Base-by-base conservation (phyloP, 352 stramenopile species). In the Phytophthora vignae region DNA sequence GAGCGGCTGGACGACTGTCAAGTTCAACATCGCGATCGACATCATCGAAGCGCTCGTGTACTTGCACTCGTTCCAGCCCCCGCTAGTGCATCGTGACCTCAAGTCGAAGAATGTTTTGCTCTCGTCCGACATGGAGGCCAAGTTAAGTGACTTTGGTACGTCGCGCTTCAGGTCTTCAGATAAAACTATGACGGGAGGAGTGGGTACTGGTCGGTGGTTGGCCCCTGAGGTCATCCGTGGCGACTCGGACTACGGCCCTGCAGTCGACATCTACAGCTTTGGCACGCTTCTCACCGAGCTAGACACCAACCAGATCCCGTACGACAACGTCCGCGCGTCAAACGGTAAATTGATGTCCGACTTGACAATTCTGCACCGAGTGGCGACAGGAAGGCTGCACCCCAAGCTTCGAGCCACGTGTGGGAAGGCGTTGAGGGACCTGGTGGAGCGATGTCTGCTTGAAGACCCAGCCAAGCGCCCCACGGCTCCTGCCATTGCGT, bases 101-200 rank as follows among this genome's bases (percentile, higher is more conserved):
- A 91, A 87, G 52, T 86, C 82, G 0, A 75, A 79, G 5, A 89
- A 89, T 31, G 76, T 90, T 40, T 63, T 91, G 36, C 64, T 90
- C 8, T 65, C 53, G 3, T 17, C 42, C 7, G 64, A 74, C 33
- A 52, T 77, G 29, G 49, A 57, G 22, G 73, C 68, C 17, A 77
- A 79, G 46, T 44, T 79, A n/a, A 74, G 67, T 5, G 73, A 75
- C 53, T 80, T 80, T 27, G 69, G 73, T 7, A 60, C 64, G 7
- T 67, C 73, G n/a, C 58, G 73, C 5, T 62, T 67, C 38, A 25
- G 55, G 38, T 80, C 69, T 21, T 22, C 50, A 8, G 58, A 77
- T n/a, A 69, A 70, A 7, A 81, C 75, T 0, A 79, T 77, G 61
- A 79, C 69, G 10, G 77, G 73, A 1, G 81, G 79, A 19, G 79